A percentile compares a stretch with the other conserved stretches of the same genome.
Conservation (phyloP, 768 basidiomycete genomes). For the Termitomyces bulborhizus region DNA sequence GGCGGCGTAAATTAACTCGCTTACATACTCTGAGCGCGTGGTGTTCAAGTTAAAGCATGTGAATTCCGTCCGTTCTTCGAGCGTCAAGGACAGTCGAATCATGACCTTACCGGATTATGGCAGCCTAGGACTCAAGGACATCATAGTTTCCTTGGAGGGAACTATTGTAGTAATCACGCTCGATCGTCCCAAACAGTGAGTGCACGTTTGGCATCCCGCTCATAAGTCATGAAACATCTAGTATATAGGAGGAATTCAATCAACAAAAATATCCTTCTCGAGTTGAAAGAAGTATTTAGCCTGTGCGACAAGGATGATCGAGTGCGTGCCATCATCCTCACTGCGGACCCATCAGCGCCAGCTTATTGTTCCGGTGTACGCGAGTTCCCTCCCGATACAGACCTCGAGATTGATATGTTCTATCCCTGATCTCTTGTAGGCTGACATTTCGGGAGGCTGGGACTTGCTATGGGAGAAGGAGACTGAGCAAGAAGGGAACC, state of each 20-base stretch:
- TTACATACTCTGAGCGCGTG: not conserved
- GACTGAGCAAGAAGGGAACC: constrained; percentile 39
- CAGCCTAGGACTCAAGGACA: constrained; percentile 31
- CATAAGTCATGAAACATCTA: not conserved
- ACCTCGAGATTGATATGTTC: not conserved
- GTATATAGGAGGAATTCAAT: constrained; percentile 40
- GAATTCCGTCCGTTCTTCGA: not conserved
- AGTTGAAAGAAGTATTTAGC: constrained; percentile 38
- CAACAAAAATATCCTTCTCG: constrained; percentile 23
- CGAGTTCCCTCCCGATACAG: not conserved
- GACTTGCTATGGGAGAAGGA: constrained; percentile 30
- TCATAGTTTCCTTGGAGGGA: constrained; percentile 38
- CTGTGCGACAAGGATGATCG: constrained; percentile 46
- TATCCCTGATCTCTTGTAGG: constrained; percentile 22
- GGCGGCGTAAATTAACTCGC: not conserved
- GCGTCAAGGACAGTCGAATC: not conserved
- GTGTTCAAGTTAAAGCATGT: not conserved
- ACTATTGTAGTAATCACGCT: constrained; percentile 37
- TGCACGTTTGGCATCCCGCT: constrained; percentile 1
- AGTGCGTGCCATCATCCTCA: constrained; percentile 44
- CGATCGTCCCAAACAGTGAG: constrained; percentile 43
- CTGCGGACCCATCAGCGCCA: constrained; percentile 43
- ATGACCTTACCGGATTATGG: constrained; percentile 30
- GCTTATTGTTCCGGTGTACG: constrained; percentile 53
- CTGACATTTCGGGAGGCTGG: constrained; percentile 47